Percentiles rank a stretch among this genome's conserved stretches.
These are phyloP conservation scores for Ceriops tagal DNA, from an alignment of 345 rosid genomes.

Conservation along the genomic window DNA sequence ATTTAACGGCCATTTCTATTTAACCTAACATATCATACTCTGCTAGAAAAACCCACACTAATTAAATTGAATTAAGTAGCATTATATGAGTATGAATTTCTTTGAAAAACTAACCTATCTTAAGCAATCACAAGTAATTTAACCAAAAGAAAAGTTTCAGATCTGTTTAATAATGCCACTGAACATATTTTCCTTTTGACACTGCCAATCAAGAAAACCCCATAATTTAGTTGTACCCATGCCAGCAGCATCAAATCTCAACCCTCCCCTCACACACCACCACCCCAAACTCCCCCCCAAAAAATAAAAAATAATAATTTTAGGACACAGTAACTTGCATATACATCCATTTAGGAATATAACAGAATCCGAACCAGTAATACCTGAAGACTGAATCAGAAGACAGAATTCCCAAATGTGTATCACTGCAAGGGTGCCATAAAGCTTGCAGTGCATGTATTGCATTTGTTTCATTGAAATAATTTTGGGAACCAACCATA, in stretches of 20 bases:
- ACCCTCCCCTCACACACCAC: not conserved
- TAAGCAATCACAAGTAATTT: not conserved
- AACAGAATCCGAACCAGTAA: not conserved
- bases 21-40: no score
- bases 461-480: slow-evolving; percentile 49
- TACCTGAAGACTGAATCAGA: slow-evolving; percentile 98
- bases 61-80: no score
- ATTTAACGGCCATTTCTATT: not conserved
- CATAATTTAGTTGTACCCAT: not conserved
- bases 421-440: slow-evolving; percentile 87
- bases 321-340: not conserved
- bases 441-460: slow-evolving; percentile 53
- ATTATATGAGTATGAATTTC: no score
- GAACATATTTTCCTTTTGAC: not conserved
- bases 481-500: slow-evolving; percentile 64
- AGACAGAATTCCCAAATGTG: slow-evolving; percentile 84
- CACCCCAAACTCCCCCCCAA: not conserved
- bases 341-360: not conserved
- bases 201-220: not conserved
- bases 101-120: not conserved
- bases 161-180: not conserved
- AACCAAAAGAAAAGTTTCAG: not conserved
- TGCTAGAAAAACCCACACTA: no score
- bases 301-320: not conserved
- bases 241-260: not conserved